phyloP scores from a whole-genome alignment of 1,284 basidiomycete species.

The Apiotrichum porosum region DNA sequence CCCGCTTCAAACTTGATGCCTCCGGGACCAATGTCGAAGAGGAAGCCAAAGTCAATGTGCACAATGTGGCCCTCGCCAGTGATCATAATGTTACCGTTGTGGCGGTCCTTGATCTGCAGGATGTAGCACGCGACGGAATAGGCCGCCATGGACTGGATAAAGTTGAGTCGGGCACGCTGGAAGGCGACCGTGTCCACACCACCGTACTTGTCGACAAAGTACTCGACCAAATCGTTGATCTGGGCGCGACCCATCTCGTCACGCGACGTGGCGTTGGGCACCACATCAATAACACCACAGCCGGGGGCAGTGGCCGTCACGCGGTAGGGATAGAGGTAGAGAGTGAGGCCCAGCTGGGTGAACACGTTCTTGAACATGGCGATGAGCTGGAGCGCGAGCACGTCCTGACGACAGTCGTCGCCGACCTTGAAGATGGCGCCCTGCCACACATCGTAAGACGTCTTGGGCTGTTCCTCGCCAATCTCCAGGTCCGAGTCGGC shows the following conservation, averaged over 20 bases:
- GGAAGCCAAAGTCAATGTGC: conserved; percentile 93
- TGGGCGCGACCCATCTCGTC: conserved; percentile 99
- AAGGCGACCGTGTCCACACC: conserved; percentile 82
- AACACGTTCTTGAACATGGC: conserved; percentile 99
- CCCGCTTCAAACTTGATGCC: conserved; percentile 93
- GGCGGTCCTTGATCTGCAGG: conserved; percentile 93
- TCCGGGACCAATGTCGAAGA: conserved; percentile 81
- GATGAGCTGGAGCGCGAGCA: conserved; percentile 92
- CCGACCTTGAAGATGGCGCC: conserved; percentile 99
- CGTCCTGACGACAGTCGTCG: conserved; percentile 97
- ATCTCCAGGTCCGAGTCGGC: conserved; percentile 21
- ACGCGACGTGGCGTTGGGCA: conserved; percentile 94
- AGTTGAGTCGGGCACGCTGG: conserved; percentile 89
- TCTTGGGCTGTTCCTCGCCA: conserved; percentile 41
- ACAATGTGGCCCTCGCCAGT: conserved; percentile 94
- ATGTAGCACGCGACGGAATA: conserved; percentile 99
- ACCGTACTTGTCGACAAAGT: conserved; percentile 94
- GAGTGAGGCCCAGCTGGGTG: conserved; percentile 72
- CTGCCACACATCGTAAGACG: conserved; percentile 89
- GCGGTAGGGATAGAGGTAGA: conserved; percentile 94
- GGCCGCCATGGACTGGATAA: conserved; percentile 98
- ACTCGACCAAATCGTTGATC: conserved; percentile 90
- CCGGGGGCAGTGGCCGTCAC: conserved; percentile 97
- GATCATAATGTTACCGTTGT: conserved; percentile 99
- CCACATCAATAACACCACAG: conserved; percentile 97